Percentiles rank a stretch among this genome's conserved stretches.
Evolutionary conservation across 495 filamentous ascomycete species (phyloP).

Genomic region (Podospora didyma): DNA sequence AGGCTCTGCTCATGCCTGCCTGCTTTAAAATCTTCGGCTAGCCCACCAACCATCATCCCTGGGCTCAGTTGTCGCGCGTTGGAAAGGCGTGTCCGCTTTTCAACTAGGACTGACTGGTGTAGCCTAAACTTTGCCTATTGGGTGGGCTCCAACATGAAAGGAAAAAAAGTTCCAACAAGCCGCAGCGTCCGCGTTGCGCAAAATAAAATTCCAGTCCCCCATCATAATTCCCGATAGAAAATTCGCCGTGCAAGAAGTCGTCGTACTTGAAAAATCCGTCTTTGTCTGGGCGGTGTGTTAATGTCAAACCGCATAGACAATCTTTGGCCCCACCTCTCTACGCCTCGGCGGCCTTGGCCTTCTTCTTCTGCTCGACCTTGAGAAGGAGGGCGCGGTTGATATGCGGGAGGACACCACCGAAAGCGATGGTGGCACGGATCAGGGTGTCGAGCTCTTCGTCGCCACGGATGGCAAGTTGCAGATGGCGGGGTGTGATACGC

Average conservation of each 20-base stretch:
- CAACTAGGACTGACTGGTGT: neutral
- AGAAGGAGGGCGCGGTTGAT: conserved; percentile 97
- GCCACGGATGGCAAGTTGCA: conserved; percentile 96
- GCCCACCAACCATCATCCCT: neutral
- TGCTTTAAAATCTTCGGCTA: neutral
- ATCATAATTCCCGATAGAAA: neutral
- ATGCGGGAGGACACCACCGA: conserved; percentile 95
- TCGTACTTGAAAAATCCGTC: too few species aligned
- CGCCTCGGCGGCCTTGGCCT: conserved; percentile 64
- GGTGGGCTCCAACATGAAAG: conserved; percentile 6
- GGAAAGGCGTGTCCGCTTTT: too few species aligned
- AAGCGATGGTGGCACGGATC: conserved; percentile 96
- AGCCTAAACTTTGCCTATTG: neutral
- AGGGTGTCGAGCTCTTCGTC: conserved; percentile 98
- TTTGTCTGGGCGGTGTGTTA: neutral
- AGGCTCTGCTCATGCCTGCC: neutral
- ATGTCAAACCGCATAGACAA: neutral
- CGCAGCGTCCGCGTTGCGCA: conserved; percentile 2
- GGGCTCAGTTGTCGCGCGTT: neutral
- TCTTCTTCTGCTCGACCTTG: conserved; percentile 99
- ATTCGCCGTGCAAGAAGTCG: neutral
- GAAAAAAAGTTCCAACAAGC: conserved; percentile 1
- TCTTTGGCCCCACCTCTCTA: conserved; percentile 23
- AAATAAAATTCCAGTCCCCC: neutral
- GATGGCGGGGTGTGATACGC: conserved; percentile 97